Evolutionary conservation across 306 rosid genomes (phyloP).

Genomic region (Corylus avellana): DNA sequence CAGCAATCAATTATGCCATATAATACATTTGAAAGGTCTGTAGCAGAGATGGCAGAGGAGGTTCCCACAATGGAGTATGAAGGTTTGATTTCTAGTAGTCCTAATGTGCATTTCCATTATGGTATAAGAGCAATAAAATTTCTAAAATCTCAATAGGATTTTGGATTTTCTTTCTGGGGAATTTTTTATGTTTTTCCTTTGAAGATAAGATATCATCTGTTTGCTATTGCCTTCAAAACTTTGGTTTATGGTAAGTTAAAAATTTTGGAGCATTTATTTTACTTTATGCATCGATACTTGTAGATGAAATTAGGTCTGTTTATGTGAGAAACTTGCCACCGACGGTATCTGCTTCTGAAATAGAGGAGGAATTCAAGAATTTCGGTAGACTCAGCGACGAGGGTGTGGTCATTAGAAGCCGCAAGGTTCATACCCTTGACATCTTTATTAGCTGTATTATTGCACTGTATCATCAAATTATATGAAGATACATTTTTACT

Average conservation of each 20-base stretch:
- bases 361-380: conserved; percentile 77
- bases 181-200: background rate
- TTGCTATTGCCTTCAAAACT: background rate
- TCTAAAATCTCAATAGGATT: background rate
- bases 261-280: background rate
- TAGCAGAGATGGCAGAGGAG: conserved; percentile 42
- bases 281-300: background rate
- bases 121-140: background rate
- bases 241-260: background rate
- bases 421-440: conserved; percentile 60
- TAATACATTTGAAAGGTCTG: conserved; percentile 35
- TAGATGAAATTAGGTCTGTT: conserved; percentile 87
- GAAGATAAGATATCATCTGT: conserved; percentile 1
- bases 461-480: conserved; percentile 4
- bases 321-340: conserved; percentile 88
- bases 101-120: background rate
- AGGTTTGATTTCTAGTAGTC: conserved; percentile 35
- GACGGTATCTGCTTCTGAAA: conserved; percentile 71
- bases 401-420: conserved; percentile 88
- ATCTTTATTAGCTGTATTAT: conserved; percentile 20
- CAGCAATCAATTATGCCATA: conserved; percentile 34
- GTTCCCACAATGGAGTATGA: conserved; percentile 39
- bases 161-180: background rate
- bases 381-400: conserved; percentile 83
- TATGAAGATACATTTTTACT: conserved; percentile 26